phyloP scores from a whole-genome alignment of 1,284 basidiomycete genomes.

The Hypsizygus ulmarius region DNA sequence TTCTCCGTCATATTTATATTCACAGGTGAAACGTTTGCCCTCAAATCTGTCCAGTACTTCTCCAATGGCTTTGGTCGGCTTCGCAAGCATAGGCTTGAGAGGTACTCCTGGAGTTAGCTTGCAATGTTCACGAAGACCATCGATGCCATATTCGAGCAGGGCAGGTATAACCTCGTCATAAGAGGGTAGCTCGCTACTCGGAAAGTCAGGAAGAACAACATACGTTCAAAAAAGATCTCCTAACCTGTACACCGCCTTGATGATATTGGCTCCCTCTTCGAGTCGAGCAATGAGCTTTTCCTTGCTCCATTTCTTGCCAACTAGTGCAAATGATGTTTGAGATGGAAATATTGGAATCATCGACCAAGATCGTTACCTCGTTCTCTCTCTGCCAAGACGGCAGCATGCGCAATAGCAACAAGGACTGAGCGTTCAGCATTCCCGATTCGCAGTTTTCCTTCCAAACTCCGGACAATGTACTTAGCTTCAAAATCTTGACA shows the following conservation, averaged over 20 bases:
- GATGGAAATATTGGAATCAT: conserved; percentile 6
- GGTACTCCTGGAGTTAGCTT: conserved; percentile 95
- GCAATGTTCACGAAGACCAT: conserved; percentile 71
- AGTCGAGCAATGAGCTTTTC: conserved; percentile 75
- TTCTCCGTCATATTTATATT: conserved; percentile 99
- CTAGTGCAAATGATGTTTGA: conserved; percentile 33
- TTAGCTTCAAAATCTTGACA: conserved; percentile 91
- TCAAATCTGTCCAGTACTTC: conserved; percentile 98
- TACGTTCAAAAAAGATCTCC: conserved; percentile 15
- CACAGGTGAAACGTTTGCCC: conserved; percentile 94
- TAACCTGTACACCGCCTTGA: conserved; percentile 93
- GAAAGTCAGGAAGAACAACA: neutral
- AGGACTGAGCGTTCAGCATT: conserved; percentile 94
- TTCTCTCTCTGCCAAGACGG: conserved; percentile 76
- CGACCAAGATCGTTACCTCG: conserved; percentile 43
- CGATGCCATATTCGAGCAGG: conserved; percentile 78
- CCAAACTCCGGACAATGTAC: conserved; percentile 93
- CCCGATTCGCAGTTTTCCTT: conserved; percentile 97
- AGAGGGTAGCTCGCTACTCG: conserved; percentile 81
- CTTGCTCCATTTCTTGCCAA: conserved; percentile 67
- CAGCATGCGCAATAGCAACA: conserved; percentile 85
- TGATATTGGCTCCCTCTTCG: conserved; percentile 75
- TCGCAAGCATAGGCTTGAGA: conserved; percentile 99
- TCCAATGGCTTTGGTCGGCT: conserved; percentile 98
- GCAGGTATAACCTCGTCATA: conserved; percentile 96